Conservation (phyloP, 2,329 filamentous ascomycete species). For the Microsporum audouinii region DNA sequence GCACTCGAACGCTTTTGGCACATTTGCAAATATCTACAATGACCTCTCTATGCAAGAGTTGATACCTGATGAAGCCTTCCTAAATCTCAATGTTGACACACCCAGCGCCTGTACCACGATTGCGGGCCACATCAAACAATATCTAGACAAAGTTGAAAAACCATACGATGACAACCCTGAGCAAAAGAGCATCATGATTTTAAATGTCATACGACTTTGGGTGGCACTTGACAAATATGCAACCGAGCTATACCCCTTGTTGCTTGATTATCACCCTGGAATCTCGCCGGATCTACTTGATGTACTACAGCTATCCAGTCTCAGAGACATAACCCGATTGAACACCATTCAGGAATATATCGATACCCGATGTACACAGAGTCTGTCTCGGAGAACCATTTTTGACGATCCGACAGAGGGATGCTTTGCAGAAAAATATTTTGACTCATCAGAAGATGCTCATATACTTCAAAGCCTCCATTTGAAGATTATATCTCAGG, state of each 20-base stretch:
- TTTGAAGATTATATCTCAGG: constrained; percentile 25
- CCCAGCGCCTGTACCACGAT: constrained; percentile 22
- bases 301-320: constrained; percentile 41
- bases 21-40: constrained; percentile 19
- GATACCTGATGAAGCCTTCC: constrained; percentile 10
- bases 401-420: constrained; percentile 34
- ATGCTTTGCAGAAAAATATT: constrained; percentile 41
- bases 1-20: not conserved
- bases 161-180: constrained; percentile 38
- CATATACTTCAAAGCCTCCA: constrained; percentile 23
- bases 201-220: constrained; percentile 50
- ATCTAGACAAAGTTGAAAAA: constrained; percentile 25
- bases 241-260: constrained; percentile 32
- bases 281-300: constrained; percentile 44
- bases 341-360: constrained; percentile 42
- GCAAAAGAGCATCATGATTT: constrained; percentile 42
- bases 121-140: constrained; percentile 25
- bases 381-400: constrained; percentile 29
- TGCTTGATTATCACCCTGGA: constrained; percentile 42
- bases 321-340: constrained; percentile 42
- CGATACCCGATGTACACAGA: constrained; percentile 21
- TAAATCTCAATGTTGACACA: not conserved
- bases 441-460: constrained; percentile 21
- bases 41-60: constrained; percentile 16
- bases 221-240: constrained; percentile 43